Evolutionary conservation across 139 green algal species (phyloP).

Genomic region (Eudorina sp.): DNA sequence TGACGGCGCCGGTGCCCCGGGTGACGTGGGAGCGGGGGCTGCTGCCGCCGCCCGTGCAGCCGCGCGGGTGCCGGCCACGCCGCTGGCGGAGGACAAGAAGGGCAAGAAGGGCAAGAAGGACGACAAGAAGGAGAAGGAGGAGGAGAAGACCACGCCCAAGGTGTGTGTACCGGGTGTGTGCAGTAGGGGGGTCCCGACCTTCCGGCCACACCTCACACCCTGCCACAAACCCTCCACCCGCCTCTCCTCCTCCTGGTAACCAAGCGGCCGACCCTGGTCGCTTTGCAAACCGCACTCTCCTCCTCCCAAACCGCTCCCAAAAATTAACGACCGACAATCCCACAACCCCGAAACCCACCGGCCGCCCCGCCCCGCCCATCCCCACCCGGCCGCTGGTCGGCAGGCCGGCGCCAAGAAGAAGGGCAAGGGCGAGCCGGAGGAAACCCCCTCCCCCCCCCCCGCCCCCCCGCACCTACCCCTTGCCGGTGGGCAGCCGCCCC

Average conservation of each 20-base stretch:
- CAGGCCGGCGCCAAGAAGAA: slow-evolving; percentile 32
- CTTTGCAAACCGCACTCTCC: too few relatives aligned
- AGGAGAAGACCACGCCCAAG: not conserved
- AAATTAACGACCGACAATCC: too few relatives aligned
- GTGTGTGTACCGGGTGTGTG: too few relatives aligned
- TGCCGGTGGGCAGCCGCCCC: not conserved
- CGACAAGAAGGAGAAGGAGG: not conserved
- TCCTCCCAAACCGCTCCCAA: too few relatives aligned
- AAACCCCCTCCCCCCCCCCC: slow-evolving; percentile 37
- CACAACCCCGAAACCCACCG: too few relatives aligned
- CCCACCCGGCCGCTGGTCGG: too few relatives aligned
- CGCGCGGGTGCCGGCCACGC: not conserved
- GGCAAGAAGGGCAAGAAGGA: slow-evolving; percentile 10
- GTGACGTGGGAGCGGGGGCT: slow-evolving; percentile 40
- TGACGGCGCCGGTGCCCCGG: slow-evolving; percentile 25
- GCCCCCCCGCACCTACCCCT: slow-evolving; percentile 19
- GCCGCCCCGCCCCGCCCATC: not conserved
- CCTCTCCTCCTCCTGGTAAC: too few relatives aligned
- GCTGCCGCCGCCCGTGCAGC: slow-evolving; percentile 19
- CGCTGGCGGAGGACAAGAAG: slow-evolving; percentile 11
- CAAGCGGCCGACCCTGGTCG: too few relatives aligned
- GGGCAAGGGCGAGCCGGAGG: slow-evolving; percentile 17
- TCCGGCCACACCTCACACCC: too few relatives aligned
- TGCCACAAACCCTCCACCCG: too few relatives aligned
- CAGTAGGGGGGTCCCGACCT: too few relatives aligned